Percentiles rank a stretch among this genome's conserved stretches.
These are phyloP conservation scores for Cucumis sativus DNA, from an alignment of 306 rosid species.

Conservation along the genomic window Cucumber_9930_V3 NC_026655.2:31442501-31443000, in stretches of 20 bases:
- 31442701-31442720: background rate
- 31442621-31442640: background rate
- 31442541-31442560: background rate
- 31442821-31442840: background rate
- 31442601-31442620: constrained; percentile 42
- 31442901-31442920: constrained; percentile 43
- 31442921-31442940: constrained; percentile 43
- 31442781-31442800: background rate
- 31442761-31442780: background rate
- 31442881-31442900: background rate
- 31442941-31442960: constrained; percentile 50
- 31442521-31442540: background rate
- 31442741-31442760: background rate
- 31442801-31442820: background rate
- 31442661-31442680: no score
- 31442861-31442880: background rate
- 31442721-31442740: background rate
- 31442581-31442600: background rate
- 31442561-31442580: background rate
- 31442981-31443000: constrained; percentile 58
- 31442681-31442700: background rate
- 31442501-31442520: background rate
- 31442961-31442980: constrained; percentile 57
- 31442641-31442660: background rate
- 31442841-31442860: background rate